These are phyloP conservation scores for Phytophthora uliginosa DNA, from an alignment of 352 stramenopile species.

Conservation along the genomic window DNA sequence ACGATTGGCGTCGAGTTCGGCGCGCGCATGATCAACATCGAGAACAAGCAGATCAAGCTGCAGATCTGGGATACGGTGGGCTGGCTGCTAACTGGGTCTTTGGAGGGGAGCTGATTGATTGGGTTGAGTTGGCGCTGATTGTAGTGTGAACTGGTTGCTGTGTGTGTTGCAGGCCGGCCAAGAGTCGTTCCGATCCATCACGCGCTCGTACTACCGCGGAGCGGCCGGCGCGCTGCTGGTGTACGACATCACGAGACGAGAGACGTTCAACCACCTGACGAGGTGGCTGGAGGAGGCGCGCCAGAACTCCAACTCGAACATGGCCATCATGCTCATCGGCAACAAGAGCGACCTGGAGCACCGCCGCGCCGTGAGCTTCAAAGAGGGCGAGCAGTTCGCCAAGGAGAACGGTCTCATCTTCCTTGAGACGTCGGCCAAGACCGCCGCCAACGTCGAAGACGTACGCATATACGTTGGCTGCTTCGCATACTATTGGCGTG, in stretches of 20 bases:
- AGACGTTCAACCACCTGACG: slow-evolving; percentile 99
- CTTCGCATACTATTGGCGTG: neutral
- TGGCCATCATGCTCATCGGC: slow-evolving; percentile 99
- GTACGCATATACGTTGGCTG: slow-evolving; percentile 54
- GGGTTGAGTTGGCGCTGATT: neutral
- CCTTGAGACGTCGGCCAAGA: slow-evolving; percentile 99
- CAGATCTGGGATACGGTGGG: slow-evolving; percentile 98
- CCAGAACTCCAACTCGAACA: slow-evolving; percentile 99
- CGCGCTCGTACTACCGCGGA: slow-evolving; percentile 99
- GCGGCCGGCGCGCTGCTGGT: slow-evolving; percentile 98
- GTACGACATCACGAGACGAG: slow-evolving; percentile 99
- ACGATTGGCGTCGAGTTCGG: slow-evolving; percentile 99
- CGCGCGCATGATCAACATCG: slow-evolving; percentile 99
- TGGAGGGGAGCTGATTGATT: no score
- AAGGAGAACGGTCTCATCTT: slow-evolving; percentile 99
- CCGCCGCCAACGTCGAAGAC: slow-evolving; percentile 98
- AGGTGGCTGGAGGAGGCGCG: slow-evolving; percentile 99
- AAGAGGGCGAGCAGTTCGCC: slow-evolving; percentile 99
- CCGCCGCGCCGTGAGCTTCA: slow-evolving; percentile 95
- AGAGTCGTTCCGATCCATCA: slow-evolving; percentile 99
- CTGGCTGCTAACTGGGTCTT: neutral
- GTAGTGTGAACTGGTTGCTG: slow-evolving; percentile 45
- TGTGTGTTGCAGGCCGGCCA: slow-evolving; percentile 93
- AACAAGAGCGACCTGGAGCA: slow-evolving; percentile 99
- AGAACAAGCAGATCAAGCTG: slow-evolving; percentile 98